These are phyloP conservation scores for Starmera dryadoides DNA, from an alignment of 805 yeast genomes.

Conservation along the genomic window DNA sequence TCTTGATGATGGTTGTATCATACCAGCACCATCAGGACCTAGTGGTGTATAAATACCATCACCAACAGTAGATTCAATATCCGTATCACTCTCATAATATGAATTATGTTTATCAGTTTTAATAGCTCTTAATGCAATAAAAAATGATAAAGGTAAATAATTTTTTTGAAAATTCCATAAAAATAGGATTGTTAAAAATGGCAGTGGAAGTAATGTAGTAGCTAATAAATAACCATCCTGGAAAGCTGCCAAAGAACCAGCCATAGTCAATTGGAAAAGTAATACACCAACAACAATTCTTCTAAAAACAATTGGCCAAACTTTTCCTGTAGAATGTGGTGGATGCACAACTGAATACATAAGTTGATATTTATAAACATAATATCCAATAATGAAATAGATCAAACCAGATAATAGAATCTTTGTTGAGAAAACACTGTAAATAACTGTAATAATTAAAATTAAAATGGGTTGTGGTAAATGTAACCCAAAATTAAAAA, in stretches of 20 bases:
- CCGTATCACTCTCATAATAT: constrained; percentile 8
- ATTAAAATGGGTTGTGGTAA: constrained; percentile 89
- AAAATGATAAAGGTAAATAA: constrained; percentile 72
- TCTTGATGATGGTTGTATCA: no score
- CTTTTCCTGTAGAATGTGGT: constrained; percentile 94
- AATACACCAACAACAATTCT: constrained; percentile 75
- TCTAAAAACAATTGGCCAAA: constrained; percentile 87
- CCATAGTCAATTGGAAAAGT: constrained; percentile 86
- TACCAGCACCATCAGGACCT: background rate
- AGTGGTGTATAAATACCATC: constrained; percentile 14
- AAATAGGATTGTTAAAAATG: constrained; percentile 56
- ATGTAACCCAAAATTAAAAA: constrained; percentile 84
- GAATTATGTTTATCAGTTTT: constrained; percentile 34
- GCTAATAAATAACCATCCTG: constrained; percentile 77
- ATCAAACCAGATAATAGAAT: constrained; percentile 77
- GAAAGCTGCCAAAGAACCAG: constrained; percentile 75
- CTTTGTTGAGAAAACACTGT: constrained; percentile 85
- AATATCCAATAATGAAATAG: constrained; percentile 80
- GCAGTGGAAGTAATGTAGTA: constrained; percentile 65
- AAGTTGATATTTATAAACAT: constrained; percentile 85
- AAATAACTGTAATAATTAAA: constrained; percentile 75
- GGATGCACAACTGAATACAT: constrained; percentile 89
- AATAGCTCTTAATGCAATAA: constrained; percentile 82
- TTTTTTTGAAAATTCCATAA: constrained; percentile 78
- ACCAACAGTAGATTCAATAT: constrained; percentile 14